Evolutionary conservation across 139 green algal genomes (phyloP), one percentile per base, ranked within the genome.

Genomic region (Chlorella sp.): DNA sequence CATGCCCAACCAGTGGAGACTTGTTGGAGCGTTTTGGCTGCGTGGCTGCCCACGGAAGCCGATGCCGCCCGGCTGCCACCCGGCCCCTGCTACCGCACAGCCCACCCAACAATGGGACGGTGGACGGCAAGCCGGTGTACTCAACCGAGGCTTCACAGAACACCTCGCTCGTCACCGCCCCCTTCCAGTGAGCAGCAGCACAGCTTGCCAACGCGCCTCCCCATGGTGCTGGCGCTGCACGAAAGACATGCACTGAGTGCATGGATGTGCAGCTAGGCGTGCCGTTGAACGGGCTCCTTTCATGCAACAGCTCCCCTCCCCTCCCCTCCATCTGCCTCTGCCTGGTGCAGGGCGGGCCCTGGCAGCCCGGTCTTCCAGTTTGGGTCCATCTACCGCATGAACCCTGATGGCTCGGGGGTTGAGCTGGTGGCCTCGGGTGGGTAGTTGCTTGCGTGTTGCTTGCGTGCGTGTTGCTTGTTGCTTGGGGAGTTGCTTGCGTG

Each of bases 31-130:
- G n/a, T n/a, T n/a, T n/a, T n/a, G n/a, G n/a, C n/a, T n/a, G n/a
- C n/a, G n/a, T n/a, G n/a, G n/a, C n/a, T n/a, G n/a, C n/a, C n/a
- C n/a, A n/a, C n/a, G n/a, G n/a, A n/a, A n/a, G n/a, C n/a, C n/a
- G n/a, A n/a, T n/a, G n/a, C n/a, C n/a, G n/a, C n/a, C n/a, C n/a
- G n/a, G n/a, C n/a, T n/a, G n/a, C n/a, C n/a, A n/a, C n/a, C n/a
- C n/a, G n/a, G n/a, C n/a, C 51, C 11, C 51, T 60, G 51, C 51
- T 24, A 16, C 51, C 51, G 22, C 51, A 16, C 51, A 60, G 51
- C 32, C 62, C 62, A 2, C 60, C 73, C 30, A 84, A 85, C 40
- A 73, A 88, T n/a, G 84, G 84, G 16, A 74, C 40, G 24, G 54
- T 85, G 41, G 62, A 79, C 20, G 76, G 60, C 28, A 80, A 77